Conservation (phyloP, 2,329 filamentous ascomycete species). For the Ustilaginoidea virens region DNA sequence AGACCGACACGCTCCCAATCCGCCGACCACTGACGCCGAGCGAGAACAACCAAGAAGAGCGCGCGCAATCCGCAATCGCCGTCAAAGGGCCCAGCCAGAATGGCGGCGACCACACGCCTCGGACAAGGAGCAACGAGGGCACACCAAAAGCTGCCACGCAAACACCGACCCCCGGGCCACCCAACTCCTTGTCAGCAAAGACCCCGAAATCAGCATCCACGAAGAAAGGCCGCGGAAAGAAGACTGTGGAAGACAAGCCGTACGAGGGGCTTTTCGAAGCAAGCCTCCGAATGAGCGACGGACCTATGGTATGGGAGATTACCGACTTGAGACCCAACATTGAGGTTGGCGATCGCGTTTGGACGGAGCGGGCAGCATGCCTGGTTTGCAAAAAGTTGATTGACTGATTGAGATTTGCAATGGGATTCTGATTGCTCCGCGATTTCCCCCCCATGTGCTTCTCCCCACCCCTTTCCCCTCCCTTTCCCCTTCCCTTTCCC, state of each 20-base stretch:
- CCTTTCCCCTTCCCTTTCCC: no score
- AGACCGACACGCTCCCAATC: constrained; percentile 17
- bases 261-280: constrained; percentile 38
- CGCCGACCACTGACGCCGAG: constrained; percentile 33
- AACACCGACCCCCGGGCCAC: constrained; percentile 16
- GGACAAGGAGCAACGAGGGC: constrained; percentile 18
- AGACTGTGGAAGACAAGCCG: constrained; percentile 22
- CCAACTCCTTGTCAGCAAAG: constrained; percentile 11
- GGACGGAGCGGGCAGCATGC: constrained; percentile 34
- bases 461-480: no score
- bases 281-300: constrained; percentile 28
- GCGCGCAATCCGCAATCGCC: constrained; percentile 34
- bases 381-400: constrained; percentile 33
- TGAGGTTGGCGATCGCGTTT: constrained; percentile 32
- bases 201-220: constrained; percentile 12
- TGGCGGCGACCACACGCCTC: constrained; percentile 21
- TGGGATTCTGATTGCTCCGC: no score
- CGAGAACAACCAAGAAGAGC: constrained; percentile 31
- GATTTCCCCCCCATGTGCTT: no score
- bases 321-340: constrained; percentile 33
- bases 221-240: constrained; percentile 24
- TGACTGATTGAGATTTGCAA: no score
- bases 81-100: constrained; percentile 32
- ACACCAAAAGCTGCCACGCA: constrained; percentile 14
- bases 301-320: constrained; percentile 34